Evolutionary conservation across 2,329 filamentous ascomycete species (phyloP).

Genomic region (Fusarium torulosum): DNA sequence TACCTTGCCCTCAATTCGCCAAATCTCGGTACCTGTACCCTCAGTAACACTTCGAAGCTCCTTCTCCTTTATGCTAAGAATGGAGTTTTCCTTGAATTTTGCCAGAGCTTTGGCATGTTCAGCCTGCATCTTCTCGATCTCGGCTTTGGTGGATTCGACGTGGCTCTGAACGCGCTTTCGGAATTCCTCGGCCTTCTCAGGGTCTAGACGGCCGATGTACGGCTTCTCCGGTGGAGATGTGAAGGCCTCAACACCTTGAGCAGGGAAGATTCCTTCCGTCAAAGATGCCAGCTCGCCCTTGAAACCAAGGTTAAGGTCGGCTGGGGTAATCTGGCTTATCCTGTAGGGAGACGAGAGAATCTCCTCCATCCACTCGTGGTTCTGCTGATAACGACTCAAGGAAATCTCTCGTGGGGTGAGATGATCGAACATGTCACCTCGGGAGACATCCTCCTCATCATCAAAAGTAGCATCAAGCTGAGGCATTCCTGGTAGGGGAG

Average conservation of each 20-base stretch:
- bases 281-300: conserved; percentile 84
- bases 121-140: conserved; percentile 86
- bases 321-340: conserved; percentile 84
- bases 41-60: conserved; percentile 77
- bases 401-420: conserved; percentile 92
- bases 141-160: conserved; percentile 78
- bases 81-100: conserved; percentile 77
- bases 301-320: conserved; percentile 87
- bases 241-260: conserved; percentile 64
- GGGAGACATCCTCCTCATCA: conserved; percentile 89
- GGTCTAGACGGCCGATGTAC: conserved; percentile 73
- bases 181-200: conserved; percentile 86
- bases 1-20: conserved; percentile 71
- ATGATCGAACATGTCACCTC: conserved; percentile 90
- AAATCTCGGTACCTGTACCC: conserved; percentile 69
- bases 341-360: conserved; percentile 91
- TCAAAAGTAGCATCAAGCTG: conserved; percentile 69
- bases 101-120: conserved; percentile 82
- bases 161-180: conserved; percentile 80
- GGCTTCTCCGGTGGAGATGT: conserved; percentile 66
- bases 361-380: conserved; percentile 99
- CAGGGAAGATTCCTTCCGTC: conserved; percentile 87
- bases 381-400: conserved; percentile 86
- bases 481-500: conserved; percentile 55
- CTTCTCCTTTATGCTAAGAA: conserved; percentile 80